These are phyloP conservation scores for Metschnikowia lachancei DNA, from an alignment of 805 yeast genomes.

Conservation along the genomic window DNA sequence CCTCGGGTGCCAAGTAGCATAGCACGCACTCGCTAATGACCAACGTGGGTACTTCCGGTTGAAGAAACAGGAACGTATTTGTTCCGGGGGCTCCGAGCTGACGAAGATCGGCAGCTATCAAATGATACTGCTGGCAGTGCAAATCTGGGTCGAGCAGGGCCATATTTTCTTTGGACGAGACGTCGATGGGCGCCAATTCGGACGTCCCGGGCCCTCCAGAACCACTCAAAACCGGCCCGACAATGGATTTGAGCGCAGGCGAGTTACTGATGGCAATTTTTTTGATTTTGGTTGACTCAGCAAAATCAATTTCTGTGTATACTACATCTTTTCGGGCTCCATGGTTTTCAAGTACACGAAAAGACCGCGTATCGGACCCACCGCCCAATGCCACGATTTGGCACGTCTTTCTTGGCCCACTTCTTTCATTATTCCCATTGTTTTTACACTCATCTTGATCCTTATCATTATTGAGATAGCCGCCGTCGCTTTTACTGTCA, in stretches of 20 bases:
- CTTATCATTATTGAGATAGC: too few species aligned
- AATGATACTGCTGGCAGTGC: slow-evolving; percentile 44
- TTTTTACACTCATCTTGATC: too few species aligned
- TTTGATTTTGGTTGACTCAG: slow-evolving; percentile 51
- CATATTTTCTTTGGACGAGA: slow-evolving; percentile 26
- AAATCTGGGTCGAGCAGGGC: slow-evolving; percentile 26
- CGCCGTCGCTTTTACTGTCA: not conserved
- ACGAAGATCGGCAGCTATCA: slow-evolving; percentile 57
- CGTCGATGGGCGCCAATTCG: not conserved
- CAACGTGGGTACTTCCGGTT: slow-evolving; percentile 50
- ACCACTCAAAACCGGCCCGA: slow-evolving; percentile 14
- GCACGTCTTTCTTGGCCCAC: slow-evolving; percentile 17
- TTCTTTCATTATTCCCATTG: too few species aligned
- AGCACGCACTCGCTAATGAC: slow-evolving; percentile 73
- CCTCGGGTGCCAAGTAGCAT: slow-evolving; percentile 59
- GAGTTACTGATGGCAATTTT: slow-evolving; percentile 43
- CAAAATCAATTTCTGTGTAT: slow-evolving; percentile 66
- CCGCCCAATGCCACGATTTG: slow-evolving; percentile 75
- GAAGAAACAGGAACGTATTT: slow-evolving; percentile 23
- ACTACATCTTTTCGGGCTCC: slow-evolving; percentile 1
- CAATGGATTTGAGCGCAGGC: slow-evolving; percentile 25
- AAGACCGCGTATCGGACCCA: slow-evolving; percentile 74
- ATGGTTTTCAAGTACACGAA: slow-evolving; percentile 41
- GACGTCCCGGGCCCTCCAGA: not conserved
- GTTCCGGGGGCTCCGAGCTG: slow-evolving; percentile 17